Evolutionary conservation across 1,284 basidiomycete species (phyloP).

Genomic region (Melampsora abietis-canadensis): DNA sequence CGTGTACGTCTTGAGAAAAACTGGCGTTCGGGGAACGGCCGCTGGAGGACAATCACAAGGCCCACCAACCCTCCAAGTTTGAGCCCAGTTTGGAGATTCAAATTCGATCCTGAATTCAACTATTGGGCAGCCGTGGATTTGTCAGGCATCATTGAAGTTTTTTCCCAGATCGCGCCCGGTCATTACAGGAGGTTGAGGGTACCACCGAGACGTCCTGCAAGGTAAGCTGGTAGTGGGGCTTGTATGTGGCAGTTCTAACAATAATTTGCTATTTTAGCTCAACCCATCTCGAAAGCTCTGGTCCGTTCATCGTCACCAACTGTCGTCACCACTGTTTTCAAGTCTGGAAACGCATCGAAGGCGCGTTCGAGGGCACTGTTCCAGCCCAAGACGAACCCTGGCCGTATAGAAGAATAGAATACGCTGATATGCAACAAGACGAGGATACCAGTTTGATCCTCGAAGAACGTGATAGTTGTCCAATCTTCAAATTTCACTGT

Average conservation of each 20-base stretch:
- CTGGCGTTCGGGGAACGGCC: background rate
- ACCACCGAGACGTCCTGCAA: background rate
- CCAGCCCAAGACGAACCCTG: background rate
- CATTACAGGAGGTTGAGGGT: background rate
- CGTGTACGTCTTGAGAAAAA: background rate
- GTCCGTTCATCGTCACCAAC: background rate
- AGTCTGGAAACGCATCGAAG: background rate
- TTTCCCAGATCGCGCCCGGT: background rate
- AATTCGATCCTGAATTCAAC: background rate
- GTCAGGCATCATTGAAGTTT: background rate
- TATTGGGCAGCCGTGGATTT: background rate
- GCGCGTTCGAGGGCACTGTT: background rate
- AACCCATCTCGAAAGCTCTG: conserved; percentile 4
- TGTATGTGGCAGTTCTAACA: background rate
- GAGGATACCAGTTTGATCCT: background rate
- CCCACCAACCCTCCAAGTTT: background rate
- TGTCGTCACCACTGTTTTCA: background rate
- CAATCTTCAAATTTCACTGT: conserved; percentile 1
- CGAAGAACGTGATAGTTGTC: background rate
- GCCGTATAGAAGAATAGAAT: background rate
- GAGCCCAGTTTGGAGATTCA: background rate
- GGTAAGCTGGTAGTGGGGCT: background rate
- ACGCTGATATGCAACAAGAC: background rate
- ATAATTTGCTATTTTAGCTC: background rate
- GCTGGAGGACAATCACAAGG: background rate